These are phyloP conservation scores for Lactarius hatsudake DNA, from an alignment of 768 basidiomycete species.

Conservation along the genomic window DNA sequence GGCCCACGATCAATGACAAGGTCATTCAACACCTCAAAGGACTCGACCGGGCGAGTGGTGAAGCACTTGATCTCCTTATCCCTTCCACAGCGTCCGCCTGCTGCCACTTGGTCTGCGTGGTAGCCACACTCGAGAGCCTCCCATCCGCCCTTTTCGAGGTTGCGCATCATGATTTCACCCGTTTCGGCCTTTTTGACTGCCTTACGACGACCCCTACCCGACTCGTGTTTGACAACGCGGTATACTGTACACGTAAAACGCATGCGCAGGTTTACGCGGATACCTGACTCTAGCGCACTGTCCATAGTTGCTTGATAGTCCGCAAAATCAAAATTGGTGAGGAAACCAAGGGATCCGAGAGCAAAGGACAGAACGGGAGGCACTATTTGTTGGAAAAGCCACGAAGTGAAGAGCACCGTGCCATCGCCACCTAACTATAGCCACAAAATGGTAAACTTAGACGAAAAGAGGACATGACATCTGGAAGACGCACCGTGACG, in stretches of 20 bases:
- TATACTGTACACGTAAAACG: slow-evolving; percentile 99
- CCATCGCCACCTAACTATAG: slow-evolving; percentile 93
- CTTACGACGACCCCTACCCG: slow-evolving; percentile 53
- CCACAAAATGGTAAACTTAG: background rate
- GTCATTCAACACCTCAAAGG: slow-evolving; percentile 95
- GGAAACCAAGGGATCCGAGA: slow-evolving; percentile 94
- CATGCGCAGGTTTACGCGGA: slow-evolving; percentile 97
- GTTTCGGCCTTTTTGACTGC: slow-evolving; percentile 93
- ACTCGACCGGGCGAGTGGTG: slow-evolving; percentile 90
- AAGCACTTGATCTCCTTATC: slow-evolving; percentile 99
- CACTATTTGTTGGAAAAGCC: slow-evolving; percentile 97
- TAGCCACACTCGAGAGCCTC: slow-evolving; percentile 89
- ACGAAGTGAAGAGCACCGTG: slow-evolving; percentile 97
- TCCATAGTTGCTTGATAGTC: slow-evolving; percentile 85
- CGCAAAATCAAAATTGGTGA: slow-evolving; percentile 93
- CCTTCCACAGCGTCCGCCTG: slow-evolving; percentile 48
- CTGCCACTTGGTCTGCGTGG: slow-evolving; percentile 43
- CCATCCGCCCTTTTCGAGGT: slow-evolving; percentile 89
- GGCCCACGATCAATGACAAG: slow-evolving; percentile 97
- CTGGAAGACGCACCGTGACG: slow-evolving; percentile 67
- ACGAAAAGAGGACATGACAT: background rate
- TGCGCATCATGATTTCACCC: slow-evolving; percentile 96
- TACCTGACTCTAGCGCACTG: slow-evolving; percentile 84
- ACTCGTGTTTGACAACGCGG: slow-evolving; percentile 77
- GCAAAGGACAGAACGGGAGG: slow-evolving; percentile 99